Conservation (phyloP, 2,329 filamentous ascomycete genomes). For the Clonostachys byssicola region DNA sequence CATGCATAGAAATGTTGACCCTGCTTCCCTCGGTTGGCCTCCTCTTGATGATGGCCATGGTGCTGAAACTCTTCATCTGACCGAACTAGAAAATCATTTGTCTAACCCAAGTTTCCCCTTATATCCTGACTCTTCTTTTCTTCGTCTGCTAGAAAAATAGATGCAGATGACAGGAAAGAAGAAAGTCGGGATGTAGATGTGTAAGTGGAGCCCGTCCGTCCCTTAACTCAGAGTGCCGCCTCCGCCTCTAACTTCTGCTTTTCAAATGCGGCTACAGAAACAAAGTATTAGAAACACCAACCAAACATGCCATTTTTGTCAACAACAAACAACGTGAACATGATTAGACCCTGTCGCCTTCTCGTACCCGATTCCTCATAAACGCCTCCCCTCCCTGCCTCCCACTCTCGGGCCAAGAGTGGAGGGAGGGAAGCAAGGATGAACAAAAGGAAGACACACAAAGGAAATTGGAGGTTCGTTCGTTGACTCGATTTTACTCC, state of each 20-base stretch:
- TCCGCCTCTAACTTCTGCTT: slow-evolving; percentile 7
- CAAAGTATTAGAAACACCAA: neutral
- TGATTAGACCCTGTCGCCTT: neutral
- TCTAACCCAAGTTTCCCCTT: too few species aligned
- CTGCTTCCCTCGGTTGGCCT: slow-evolving; percentile 6
- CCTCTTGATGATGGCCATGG: too few species aligned
- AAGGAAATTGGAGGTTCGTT: neutral
- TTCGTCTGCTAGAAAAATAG: too few species aligned
- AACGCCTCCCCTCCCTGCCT: neutral
- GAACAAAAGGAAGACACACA: neutral
- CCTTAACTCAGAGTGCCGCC: slow-evolving; percentile 7
- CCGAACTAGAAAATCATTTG: too few species aligned
- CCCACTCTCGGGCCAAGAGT: neutral
- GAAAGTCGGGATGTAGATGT: too few species aligned
- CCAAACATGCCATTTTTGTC: too few species aligned
- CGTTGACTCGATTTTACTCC: slow-evolving; percentile 42
- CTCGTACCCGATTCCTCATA: neutral
- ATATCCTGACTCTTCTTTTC: too few species aligned
- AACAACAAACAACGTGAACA: neutral
- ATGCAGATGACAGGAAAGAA: too few species aligned
- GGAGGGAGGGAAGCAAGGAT: neutral
- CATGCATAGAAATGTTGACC: slow-evolving; percentile 13
- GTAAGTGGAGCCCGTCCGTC: too few species aligned
- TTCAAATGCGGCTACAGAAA: neutral
- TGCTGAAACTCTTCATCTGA: too few species aligned